phyloP scores from a whole-genome alignment of 164 flowering plant genomes.

The Saururus chinensis region DNA sequence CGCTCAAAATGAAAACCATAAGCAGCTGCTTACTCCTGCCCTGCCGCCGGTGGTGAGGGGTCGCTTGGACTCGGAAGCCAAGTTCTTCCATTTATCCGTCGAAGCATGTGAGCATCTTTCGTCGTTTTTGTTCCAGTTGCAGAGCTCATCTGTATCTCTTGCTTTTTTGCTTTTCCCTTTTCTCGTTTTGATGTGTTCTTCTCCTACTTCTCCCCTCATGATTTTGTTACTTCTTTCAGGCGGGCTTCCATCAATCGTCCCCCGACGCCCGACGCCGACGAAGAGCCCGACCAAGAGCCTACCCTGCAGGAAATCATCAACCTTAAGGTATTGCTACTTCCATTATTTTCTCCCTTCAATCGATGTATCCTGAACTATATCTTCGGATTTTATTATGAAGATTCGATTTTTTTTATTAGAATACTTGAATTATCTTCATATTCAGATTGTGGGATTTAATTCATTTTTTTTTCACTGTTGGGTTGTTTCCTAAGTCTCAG shows the following conservation, averaged over 20 bases:
- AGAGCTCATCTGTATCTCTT: not conserved
- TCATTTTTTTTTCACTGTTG: no score
- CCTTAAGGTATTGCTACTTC: conserved; percentile 76
- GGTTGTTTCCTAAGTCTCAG: not conserved
- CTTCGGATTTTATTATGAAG: no score
- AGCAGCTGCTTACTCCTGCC: no score
- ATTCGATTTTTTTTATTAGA: no score
- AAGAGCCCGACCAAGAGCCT: conserved; percentile 43
- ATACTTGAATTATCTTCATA: no score
- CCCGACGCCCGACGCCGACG: conserved; percentile 71
- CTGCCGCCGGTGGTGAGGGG: no score
- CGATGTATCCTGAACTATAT: no score
- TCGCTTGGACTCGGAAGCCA: no score
- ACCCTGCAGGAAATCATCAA: conserved; percentile 69
- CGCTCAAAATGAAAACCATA: no score
- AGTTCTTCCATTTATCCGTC: not conserved
- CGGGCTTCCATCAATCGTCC: conserved; percentile 71
- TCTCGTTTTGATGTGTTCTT: not conserved
- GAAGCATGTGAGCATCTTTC: not conserved
- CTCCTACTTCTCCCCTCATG: not conserved
- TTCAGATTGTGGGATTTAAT: no score
- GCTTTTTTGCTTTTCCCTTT: not conserved
- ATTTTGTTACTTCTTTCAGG: conserved; percentile 30
- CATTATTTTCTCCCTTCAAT: no score
- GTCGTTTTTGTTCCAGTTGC: not conserved